Evolutionary conservation across 2,329 filamentous ascomycete species (phyloP).

Genomic region (Septoria linicola): DNA sequence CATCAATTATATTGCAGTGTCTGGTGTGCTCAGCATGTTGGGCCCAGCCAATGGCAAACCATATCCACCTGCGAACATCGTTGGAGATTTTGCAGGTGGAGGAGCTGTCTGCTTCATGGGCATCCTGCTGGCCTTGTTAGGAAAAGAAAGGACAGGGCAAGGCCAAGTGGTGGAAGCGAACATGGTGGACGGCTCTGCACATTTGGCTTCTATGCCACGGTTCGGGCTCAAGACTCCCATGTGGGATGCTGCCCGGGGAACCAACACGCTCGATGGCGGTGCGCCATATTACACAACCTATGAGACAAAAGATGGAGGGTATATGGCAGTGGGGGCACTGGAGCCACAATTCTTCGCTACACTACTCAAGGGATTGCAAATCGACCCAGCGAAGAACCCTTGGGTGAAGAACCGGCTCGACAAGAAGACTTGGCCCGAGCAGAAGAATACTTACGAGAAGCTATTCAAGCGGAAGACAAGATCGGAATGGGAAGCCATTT

Average conservation of each 20-base stretch:
- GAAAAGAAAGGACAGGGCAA: conserved; percentile 60
- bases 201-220: conserved; percentile 75
- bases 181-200: conserved; percentile 88
- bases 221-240: conserved; percentile 62
- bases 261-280: conserved; percentile 79
- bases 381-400: conserved; percentile 46
- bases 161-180: conserved; percentile 94
- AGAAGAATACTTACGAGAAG: conserved; percentile 60
- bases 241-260: conserved; percentile 65
- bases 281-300: conserved; percentile 90
- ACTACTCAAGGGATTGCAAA: conserved; percentile 65
- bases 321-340: conserved; percentile 82
- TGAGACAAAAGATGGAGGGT: conserved; percentile 73
- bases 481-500: conserved; percentile 77
- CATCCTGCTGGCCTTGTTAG: conserved; percentile 74
- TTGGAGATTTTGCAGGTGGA: conserved; percentile 90
- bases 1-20: conserved; percentile 93
- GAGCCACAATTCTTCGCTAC: conserved; percentile 80
- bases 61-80: conserved; percentile 75
- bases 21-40: conserved; percentile 73
- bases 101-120: conserved; percentile 80
- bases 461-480: conserved; percentile 70
- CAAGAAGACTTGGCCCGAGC: conserved; percentile 63
- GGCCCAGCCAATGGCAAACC: conserved; percentile 69
- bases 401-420: conserved; percentile 57